Evolutionary conservation across 2,329 filamentous ascomycete species (phyloP).

Genomic region (Endothia cerciana): DNA sequence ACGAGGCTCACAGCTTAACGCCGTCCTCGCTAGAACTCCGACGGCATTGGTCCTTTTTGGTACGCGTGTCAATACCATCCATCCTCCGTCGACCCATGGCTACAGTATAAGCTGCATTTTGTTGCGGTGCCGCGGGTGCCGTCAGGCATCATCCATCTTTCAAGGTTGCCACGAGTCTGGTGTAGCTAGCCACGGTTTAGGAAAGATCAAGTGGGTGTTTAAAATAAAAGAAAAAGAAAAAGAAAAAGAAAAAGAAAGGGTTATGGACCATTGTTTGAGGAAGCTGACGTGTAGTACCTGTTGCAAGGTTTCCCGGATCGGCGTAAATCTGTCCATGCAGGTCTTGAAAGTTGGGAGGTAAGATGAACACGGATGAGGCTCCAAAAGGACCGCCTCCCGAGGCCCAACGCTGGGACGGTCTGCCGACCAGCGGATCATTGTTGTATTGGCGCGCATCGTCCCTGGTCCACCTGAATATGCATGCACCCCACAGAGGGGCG

Average conservation of each 20-base stretch:
- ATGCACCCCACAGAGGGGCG: constrained; percentile 27
- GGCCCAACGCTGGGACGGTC: not conserved
- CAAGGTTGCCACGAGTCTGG: constrained; percentile 11
- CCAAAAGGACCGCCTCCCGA: not conserved
- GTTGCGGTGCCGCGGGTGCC: not conserved
- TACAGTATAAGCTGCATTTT: not conserved
- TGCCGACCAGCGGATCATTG: constrained; percentile 4
- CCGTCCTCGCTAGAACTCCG: not conserved
- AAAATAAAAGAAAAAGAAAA: too few relatives aligned
- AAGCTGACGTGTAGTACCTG: not conserved
- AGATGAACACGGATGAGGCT: constrained; percentile 16
- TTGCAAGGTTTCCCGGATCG: not conserved
- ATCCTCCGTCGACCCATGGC: not conserved
- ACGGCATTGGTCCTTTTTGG: not conserved
- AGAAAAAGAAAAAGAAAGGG: too few relatives aligned
- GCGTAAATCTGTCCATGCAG: not conserved
- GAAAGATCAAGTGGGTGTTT: constrained; percentile 14
- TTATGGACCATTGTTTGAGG: not conserved
- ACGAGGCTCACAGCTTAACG: not conserved
- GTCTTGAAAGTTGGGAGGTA: constrained; percentile 1
- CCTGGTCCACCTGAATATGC: constrained; percentile 9
- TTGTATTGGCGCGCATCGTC: constrained; percentile 28
- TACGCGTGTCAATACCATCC: not conserved
- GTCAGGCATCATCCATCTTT: constrained; percentile 10
- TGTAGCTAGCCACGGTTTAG: not conserved